Conservation (phyloP, 345 rosid genomes). For the Eucalyptus decipiens region DNA sequence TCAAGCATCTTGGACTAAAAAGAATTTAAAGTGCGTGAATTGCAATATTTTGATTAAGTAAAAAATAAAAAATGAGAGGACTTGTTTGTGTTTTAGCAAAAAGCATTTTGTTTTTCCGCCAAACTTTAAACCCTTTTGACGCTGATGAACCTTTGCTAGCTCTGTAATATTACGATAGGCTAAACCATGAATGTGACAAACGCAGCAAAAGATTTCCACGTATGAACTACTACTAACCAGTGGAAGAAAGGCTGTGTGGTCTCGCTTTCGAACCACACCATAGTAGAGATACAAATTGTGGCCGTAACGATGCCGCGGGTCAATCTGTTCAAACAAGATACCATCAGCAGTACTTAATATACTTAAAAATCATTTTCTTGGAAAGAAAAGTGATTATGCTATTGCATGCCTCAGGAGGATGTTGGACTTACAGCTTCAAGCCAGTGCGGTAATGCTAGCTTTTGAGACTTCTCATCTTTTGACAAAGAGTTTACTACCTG, state of each 20-base stretch:
- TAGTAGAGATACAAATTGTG: constrained; percentile 53
- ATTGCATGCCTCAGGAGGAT: background rate
- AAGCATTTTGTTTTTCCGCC: background rate
- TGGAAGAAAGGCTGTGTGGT: constrained; percentile 62
- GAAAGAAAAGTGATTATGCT: background rate
- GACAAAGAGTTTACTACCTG: constrained; percentile 78
- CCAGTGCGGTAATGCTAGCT: constrained; percentile 80
- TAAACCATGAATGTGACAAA: background rate
- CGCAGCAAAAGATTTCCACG: background rate
- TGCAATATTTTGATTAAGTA: background rate
- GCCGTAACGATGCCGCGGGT: constrained; percentile 49
- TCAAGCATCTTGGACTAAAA: background rate
- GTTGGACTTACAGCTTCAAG: constrained; percentile 74
- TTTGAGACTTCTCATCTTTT: constrained; percentile 80
- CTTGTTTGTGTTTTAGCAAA: too few species aligned
- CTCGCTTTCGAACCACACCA: constrained; percentile 40
- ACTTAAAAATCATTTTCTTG: background rate
- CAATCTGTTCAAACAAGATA: constrained; percentile 23
- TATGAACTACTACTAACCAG: constrained; percentile 16
- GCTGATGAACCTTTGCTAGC: background rate
- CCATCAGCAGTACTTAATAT: background rate
- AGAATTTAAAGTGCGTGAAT: background rate
- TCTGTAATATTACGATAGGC: too few species aligned
- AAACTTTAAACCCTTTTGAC: background rate
- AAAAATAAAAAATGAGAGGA: background rate